Percentiles rank a stretch among this genome's conserved stretches.
These are phyloP conservation scores for Lanzia echinophila DNA, from an alignment of 2,329 filamentous ascomycete genomes.

Conservation along the genomic window DNA sequence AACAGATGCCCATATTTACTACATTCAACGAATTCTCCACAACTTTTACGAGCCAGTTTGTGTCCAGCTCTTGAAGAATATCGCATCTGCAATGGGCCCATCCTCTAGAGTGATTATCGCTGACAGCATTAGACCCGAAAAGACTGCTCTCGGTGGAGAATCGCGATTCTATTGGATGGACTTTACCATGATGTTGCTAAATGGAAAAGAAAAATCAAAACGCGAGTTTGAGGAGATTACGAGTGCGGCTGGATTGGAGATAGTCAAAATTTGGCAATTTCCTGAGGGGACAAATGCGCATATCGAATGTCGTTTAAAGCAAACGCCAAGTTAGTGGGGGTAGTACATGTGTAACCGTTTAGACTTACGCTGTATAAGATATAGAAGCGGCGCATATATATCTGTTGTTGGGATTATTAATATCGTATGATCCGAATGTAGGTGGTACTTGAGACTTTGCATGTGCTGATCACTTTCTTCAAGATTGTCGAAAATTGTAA, in stretches of 20 bases:
- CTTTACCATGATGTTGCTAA: conserved; percentile 27
- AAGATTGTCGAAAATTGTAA: too few species aligned
- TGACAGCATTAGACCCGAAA: not conserved
- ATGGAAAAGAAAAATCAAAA: conserved; percentile 29
- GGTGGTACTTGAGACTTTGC: too few species aligned
- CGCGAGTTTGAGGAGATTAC: conserved; percentile 9
- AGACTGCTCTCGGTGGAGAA: not conserved
- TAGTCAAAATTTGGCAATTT: conserved; percentile 3
- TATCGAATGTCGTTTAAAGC: not conserved
- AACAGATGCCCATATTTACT: conserved; percentile 1
- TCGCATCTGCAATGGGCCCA: not conserved
- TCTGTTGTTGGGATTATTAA: too few species aligned
- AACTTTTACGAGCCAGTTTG: not conserved
- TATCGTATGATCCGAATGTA: too few species aligned
- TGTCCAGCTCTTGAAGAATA: not conserved
- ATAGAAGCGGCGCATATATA: too few species aligned
- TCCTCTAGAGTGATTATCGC: not conserved
- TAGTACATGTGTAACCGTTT: too few species aligned
- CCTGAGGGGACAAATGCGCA: not conserved
- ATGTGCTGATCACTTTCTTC: too few species aligned
- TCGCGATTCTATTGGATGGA: conserved; percentile 30
- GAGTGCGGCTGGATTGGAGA: not conserved
- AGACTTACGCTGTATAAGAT: too few species aligned
- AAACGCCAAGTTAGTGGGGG: not conserved
- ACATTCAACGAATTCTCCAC: not conserved